Percentiles rank a stretch among this genome's conserved stretches.
Conservation (phyloP, 1,284 basidiomycete genomes). For the Mycosarcoma maydis region DNA sequence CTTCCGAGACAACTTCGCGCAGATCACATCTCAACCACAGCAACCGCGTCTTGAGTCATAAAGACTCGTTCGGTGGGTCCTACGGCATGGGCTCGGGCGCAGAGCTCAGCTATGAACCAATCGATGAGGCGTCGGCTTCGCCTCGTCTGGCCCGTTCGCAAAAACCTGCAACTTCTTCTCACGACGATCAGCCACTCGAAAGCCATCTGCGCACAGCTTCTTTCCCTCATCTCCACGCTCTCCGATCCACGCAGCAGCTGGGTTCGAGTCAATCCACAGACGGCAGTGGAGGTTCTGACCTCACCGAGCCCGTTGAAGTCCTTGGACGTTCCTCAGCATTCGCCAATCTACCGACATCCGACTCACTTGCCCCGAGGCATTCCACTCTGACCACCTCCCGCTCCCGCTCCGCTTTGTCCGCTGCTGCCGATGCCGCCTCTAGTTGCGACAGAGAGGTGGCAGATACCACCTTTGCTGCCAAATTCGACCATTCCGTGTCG, state of each 20-base stretch:
- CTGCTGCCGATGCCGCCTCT: slow-evolving; percentile 29
- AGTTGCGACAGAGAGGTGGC: slow-evolving; percentile 8
- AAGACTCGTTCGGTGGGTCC: slow-evolving; percentile 44
- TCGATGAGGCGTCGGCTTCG: slow-evolving; percentile 12
- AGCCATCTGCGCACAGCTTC: slow-evolving; percentile 27
- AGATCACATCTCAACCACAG: slow-evolving; percentile 19
- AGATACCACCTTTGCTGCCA: slow-evolving; percentile 25
- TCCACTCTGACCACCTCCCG: slow-evolving; percentile 8
- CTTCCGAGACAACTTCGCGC: slow-evolving; percentile 15
- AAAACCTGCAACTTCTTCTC: background rate
- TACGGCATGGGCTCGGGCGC: slow-evolving; percentile 15
- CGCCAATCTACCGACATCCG: background rate
- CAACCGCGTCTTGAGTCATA: slow-evolving; percentile 33
- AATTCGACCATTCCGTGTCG: slow-evolving; percentile 12
- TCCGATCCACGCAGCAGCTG: too few species aligned
- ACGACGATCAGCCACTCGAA: slow-evolving; percentile 1
- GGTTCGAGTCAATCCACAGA: background rate
- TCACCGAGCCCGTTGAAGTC: slow-evolving; percentile 34
- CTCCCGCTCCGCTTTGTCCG: slow-evolving; percentile 18
- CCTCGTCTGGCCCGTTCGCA: slow-evolving; percentile 1
- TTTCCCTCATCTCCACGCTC: slow-evolving; percentile 18
- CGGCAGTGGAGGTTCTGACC: slow-evolving; percentile 6
- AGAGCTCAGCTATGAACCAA: slow-evolving; percentile 16
- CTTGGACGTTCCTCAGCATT: slow-evolving; percentile 23
- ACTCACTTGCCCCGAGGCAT: background rate